Evolutionary conservation across 345 rosid genomes (phyloP).

Genomic region (Bruguiera parviflora): DNA sequence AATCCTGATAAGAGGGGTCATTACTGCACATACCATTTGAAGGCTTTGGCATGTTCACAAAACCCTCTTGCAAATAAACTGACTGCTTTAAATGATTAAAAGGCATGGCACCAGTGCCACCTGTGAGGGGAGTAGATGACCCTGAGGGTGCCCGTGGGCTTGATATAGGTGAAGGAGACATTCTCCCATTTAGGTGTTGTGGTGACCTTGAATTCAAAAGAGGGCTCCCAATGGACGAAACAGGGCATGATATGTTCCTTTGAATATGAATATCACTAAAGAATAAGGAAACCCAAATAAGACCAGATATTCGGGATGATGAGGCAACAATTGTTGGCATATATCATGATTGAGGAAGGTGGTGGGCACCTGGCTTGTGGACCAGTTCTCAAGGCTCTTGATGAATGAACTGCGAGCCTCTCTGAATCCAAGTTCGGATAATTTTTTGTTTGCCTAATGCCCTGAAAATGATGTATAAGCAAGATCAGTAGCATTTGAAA

Average conservation of each 20-base stretch:
- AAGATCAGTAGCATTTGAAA: neutral
- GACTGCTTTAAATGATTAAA: constrained; percentile 44
- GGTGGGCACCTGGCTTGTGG: constrained; percentile 32
- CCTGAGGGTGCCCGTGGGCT: constrained; percentile 59
- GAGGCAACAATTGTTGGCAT: neutral
- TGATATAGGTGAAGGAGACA: constrained; percentile 65
- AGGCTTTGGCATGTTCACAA: constrained; percentile 39
- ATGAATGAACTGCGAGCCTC: constrained; percentile 52
- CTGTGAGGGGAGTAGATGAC: constrained; percentile 54
- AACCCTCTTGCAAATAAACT: constrained; percentile 43
- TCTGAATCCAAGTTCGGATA: constrained; percentile 43
- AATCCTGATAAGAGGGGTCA: constrained; percentile 37
- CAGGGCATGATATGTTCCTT: constrained; percentile 59
- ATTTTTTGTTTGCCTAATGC: constrained; percentile 39
- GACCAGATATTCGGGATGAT: neutral
- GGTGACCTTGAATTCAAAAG: constrained; percentile 51
- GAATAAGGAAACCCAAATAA: constrained; percentile 18
- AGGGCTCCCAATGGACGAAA: constrained; percentile 63
- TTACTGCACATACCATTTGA: constrained; percentile 29
- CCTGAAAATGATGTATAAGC: constrained; percentile 29
- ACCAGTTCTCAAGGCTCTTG: constrained; percentile 40
- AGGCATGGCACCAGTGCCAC: constrained; percentile 49
- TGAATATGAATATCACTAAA: constrained; percentile 48
- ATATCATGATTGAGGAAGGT: neutral
- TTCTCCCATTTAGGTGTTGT: constrained; percentile 48